Percentiles rank a stretch among this genome's conserved stretches.
These are phyloP conservation scores for Candida coleopterorum DNA, from an alignment of 805 yeast species.

Conservation along the genomic window DNA sequence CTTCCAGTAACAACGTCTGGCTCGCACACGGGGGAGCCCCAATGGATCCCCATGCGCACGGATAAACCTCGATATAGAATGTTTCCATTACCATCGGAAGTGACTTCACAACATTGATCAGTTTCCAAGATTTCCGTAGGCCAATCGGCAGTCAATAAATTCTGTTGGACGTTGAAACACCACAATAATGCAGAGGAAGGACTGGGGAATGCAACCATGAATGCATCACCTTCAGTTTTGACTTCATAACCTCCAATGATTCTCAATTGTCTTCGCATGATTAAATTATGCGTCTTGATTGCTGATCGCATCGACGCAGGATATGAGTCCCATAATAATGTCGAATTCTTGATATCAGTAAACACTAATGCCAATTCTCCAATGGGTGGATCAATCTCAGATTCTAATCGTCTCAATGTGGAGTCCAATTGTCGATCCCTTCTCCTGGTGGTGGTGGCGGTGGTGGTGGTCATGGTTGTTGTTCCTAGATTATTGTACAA, in stretches of 20 bases:
- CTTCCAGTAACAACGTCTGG: slow-evolving; percentile 90
- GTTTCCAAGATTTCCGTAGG: slow-evolving; percentile 85
- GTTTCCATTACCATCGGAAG: slow-evolving; percentile 55
- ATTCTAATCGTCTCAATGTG: slow-evolving; percentile 73
- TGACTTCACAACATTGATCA: slow-evolving; percentile 76
- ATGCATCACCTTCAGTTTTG: slow-evolving; percentile 98
- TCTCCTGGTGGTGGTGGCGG: no score
- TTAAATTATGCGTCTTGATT: slow-evolving; percentile 85
- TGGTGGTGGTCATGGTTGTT: no score
- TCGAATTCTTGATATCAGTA: slow-evolving; percentile 94
- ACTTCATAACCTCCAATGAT: slow-evolving; percentile 97
- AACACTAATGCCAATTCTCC: slow-evolving; percentile 95
- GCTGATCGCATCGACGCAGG: slow-evolving; percentile 97
- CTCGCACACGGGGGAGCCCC: slow-evolving; percentile 98
- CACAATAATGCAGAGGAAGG: slow-evolving; percentile 86
- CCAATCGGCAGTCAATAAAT: slow-evolving; percentile 83
- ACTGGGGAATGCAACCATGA: slow-evolving; percentile 94
- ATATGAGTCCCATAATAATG: slow-evolving; percentile 86
- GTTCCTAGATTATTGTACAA: slow-evolving; percentile 36
- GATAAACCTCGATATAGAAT: slow-evolving; percentile 81
- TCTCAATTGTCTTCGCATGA: slow-evolving; percentile 90
- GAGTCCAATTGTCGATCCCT: slow-evolving; percentile 53
- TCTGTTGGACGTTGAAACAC: slow-evolving; percentile 92
- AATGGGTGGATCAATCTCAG: slow-evolving; percentile 90
- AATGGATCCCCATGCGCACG: slow-evolving; percentile 97